A percentile compares a stretch with the other conserved stretches of the same genome.
These are phyloP conservation scores for Fusarium irregulare DNA, from an alignment of 2,329 filamentous ascomycete species.

Conservation along the genomic window DNA sequence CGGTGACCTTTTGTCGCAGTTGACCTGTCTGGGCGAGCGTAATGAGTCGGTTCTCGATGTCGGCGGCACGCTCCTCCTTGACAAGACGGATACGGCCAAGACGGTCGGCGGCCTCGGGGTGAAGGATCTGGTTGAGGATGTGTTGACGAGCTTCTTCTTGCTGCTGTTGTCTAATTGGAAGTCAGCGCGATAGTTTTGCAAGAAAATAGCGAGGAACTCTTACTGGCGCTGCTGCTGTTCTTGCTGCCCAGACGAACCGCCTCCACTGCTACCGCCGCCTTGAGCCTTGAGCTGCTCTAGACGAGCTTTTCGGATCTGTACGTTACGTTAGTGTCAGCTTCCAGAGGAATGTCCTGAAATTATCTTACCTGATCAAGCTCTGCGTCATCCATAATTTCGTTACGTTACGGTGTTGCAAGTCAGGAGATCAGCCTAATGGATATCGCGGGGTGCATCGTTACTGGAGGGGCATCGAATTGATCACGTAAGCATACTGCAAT, in stretches of 20 bases:
- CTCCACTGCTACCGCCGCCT: slow-evolving; percentile 62
- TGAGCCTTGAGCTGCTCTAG: slow-evolving; percentile 91
- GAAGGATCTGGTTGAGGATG: slow-evolving; percentile 91
- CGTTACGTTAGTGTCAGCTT: background rate
- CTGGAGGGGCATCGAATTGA: slow-evolving; percentile 46
- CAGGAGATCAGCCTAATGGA: slow-evolving; percentile 36
- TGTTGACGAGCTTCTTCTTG: slow-evolving; percentile 77
- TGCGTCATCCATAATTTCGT: slow-evolving; percentile 56
- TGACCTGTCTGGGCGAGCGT: slow-evolving; percentile 91
- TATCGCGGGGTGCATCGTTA: slow-evolving; percentile 32
- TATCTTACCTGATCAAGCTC: slow-evolving; percentile 56
- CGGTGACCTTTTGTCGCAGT: slow-evolving; percentile 86
- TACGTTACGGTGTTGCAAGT: slow-evolving; percentile 22
- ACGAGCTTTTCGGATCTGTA: slow-evolving; percentile 88
- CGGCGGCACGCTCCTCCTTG: slow-evolving; percentile 88
- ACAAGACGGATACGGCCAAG: slow-evolving; percentile 94
- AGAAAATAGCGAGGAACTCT: background rate
- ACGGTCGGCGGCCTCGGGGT: slow-evolving; percentile 92
- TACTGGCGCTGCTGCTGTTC: slow-evolving; percentile 70
- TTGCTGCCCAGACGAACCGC: slow-evolving; percentile 55
- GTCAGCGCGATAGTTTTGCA: background rate
- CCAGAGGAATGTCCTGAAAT: no score
- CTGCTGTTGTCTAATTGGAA: slow-evolving; percentile 54
- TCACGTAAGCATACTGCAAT: slow-evolving; percentile 12
- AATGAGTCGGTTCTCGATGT: slow-evolving; percentile 93